Evolutionary conservation across 139 green algal genomes (phyloP).

Genomic region (Auxenochlorella protothecoides): DNA sequence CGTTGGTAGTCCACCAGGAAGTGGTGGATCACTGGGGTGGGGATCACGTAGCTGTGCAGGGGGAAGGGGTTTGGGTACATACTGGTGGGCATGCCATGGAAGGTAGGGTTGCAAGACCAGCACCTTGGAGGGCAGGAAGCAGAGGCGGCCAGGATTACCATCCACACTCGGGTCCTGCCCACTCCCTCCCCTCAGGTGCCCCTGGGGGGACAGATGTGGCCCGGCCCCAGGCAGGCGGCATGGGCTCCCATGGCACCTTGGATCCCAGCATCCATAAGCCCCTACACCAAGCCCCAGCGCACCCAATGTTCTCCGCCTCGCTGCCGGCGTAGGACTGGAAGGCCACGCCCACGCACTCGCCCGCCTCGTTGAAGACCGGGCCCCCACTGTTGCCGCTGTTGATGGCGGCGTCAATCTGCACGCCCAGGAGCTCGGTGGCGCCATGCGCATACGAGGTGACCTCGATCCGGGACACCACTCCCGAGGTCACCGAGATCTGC

Average conservation of each 20-base stretch:
- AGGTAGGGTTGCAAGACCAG: too few relatives aligned
- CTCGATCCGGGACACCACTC: conserved; percentile 77
- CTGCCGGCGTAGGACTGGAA: conserved; percentile 73
- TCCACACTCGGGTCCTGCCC: too few relatives aligned
- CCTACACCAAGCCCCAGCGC: not conserved
- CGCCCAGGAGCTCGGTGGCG: conserved; percentile 71
- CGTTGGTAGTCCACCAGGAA: conserved; percentile 78
- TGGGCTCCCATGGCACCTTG: too few relatives aligned
- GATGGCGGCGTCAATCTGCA: conserved; percentile 70
- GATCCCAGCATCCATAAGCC: too few relatives aligned
- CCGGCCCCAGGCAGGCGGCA: too few relatives aligned
- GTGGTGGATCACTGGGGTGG: conserved; percentile 80
- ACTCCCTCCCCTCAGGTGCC: too few relatives aligned
- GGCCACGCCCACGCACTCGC: conserved; percentile 82
- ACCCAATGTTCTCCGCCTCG: conserved; percentile 55
- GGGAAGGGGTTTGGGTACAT: too few relatives aligned
- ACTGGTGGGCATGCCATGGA: too few relatives aligned
- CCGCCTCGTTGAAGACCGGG: conserved; percentile 72
- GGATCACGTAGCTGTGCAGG: conserved; percentile 74
- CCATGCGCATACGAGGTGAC: conserved; percentile 87
- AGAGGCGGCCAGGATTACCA: too few relatives aligned
- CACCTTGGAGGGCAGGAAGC: too few relatives aligned
- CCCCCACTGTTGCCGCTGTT: conserved; percentile 60
- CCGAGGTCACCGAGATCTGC: conserved; percentile 42
- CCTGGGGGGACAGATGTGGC: too few relatives aligned